These are phyloP conservation scores for Zygoascus ofunaensis DNA, from an alignment of 805 yeast genomes.

Conservation along the genomic window DNA sequence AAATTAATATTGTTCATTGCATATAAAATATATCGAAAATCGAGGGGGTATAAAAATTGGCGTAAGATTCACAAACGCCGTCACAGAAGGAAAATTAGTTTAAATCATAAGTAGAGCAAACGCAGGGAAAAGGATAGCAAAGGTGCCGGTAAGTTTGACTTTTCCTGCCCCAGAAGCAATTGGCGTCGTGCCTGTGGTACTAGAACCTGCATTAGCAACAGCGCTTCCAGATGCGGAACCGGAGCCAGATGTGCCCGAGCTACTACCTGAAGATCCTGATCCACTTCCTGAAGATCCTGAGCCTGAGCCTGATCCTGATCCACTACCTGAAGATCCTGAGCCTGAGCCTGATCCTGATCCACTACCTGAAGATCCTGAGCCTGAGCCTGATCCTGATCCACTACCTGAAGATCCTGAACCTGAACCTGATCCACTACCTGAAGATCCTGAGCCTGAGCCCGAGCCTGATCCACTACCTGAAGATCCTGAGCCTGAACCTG, in stretches of 20 bases:
- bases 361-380: too few species aligned
- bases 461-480: neutral
- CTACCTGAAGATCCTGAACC: too few species aligned
- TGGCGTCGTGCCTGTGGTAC: neutral
- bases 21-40: too few species aligned
- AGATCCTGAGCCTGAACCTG: neutral
- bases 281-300: slow-evolving; percentile 1
- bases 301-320: neutral
- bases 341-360: neutral
- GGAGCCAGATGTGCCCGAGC: neutral
- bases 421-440: neutral
- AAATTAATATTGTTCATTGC: too few species aligned
- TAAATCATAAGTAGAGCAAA: neutral
- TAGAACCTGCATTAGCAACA: slow-evolving; percentile 1
- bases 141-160: neutral
- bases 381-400: slow-evolving; percentile 2
- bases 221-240: slow-evolving; percentile 5
- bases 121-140: neutral
- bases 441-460: neutral
- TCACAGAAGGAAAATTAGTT: too few species aligned
- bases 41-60: too few species aligned
- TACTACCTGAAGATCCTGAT: neutral
- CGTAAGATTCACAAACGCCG: too few species aligned
- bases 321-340: neutral
- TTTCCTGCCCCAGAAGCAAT: neutral